Base-by-base conservation (phyloP, 1,284 basidiomycete genomes). In the Ceratobasidium theobromae region DNA sequence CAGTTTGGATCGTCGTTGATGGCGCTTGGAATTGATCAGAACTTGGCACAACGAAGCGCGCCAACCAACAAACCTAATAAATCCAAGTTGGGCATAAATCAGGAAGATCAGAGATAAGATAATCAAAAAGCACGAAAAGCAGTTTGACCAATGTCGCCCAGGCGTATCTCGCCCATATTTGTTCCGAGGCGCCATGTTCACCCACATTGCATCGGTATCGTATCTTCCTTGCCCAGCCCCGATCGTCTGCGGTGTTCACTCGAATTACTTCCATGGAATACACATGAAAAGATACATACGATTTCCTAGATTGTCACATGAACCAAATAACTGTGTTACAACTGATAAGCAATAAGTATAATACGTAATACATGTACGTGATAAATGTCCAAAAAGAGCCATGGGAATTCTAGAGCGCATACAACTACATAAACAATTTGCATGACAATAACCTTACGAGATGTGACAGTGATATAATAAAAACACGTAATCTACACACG, bases 111-210 rank as follows among this genome's bases (percentile, higher is more conserved):
- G 35, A 38, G 35, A 53, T 14, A 12, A 3, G 43, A 45, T 43
- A 57, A 57, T 57, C 40, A 33, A 58, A 58, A 58, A 58, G 55
- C 55, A 14, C 6, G 48, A 58, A 58, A 58, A 43, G 23, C 28
- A 32, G 53, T 1, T 25, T 32, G 16, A 25, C 23, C 53, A 1
- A n/a, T 23, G 30, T 54, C 53, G 21, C 45, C 27, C 21, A 21
- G n/a, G 27, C 21, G 35, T 38, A 38, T 21, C 5, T 48, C 9
- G n/a, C n/a, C 21, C 21, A 25, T n/a, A 11, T n/a, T 48, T 14
- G 23, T 48, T 21, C 21, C 45, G 45, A 48, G 45, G 21, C n/a
- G n/a, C n/a, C n/a, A n/a, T n/a, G n/a, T n/a, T n/a, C n/a, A n/a
- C 45, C 45, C 45, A 48, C 45, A 27, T 48, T 48, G 3, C 23